These are phyloP conservation scores for Plantago lanceolata DNA, from an alignment of 305 asterid genomes.

Conservation along the genomic window DNA sequence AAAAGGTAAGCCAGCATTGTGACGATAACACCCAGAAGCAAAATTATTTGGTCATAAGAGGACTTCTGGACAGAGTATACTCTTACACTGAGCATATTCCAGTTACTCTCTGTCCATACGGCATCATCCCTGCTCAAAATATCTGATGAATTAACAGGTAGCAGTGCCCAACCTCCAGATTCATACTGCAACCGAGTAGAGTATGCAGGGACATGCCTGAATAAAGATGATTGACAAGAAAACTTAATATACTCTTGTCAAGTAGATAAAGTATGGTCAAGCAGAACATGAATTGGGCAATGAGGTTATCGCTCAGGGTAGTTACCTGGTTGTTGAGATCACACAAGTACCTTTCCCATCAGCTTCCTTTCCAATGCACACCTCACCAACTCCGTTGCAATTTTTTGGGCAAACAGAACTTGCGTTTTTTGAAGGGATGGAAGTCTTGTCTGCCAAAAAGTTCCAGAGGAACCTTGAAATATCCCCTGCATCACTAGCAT, in stretches of 20 bases:
- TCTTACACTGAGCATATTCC: slow-evolving; percentile 63
- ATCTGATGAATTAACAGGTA: slow-evolving; percentile 59
- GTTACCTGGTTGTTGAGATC: slow-evolving; percentile 78
- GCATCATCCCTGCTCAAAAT: slow-evolving; percentile 51
- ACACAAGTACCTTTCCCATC: slow-evolving; percentile 79
- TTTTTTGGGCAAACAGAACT: slow-evolving; percentile 61
- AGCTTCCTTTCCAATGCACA: slow-evolving; percentile 63
- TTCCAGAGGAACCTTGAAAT: slow-evolving; percentile 84
- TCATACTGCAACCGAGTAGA: slow-evolving; percentile 79
- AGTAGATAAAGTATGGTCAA: not conserved
- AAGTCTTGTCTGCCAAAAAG: slow-evolving; percentile 79
- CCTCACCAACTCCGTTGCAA: slow-evolving; percentile 58
- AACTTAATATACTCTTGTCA: not conserved
- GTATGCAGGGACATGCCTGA: slow-evolving; percentile 89
- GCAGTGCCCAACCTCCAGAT: slow-evolving; percentile 56
- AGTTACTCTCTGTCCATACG: slow-evolving; percentile 95
- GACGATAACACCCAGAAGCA: slow-evolving; percentile 55
- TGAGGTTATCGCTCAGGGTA: not conserved
- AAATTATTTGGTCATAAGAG: slow-evolving; percentile 50
- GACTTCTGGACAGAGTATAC: slow-evolving; percentile 56
- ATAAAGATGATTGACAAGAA: not conserved
- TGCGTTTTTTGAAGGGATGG: slow-evolving; percentile 45
- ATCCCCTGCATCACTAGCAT: slow-evolving; percentile 64
- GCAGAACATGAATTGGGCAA: not conserved
- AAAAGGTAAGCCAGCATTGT: slow-evolving; percentile 56